These are phyloP conservation scores for Aspergillus sp. DNA, from an alignment of 2,329 filamentous ascomycete genomes.

Conservation along the genomic window DNA sequence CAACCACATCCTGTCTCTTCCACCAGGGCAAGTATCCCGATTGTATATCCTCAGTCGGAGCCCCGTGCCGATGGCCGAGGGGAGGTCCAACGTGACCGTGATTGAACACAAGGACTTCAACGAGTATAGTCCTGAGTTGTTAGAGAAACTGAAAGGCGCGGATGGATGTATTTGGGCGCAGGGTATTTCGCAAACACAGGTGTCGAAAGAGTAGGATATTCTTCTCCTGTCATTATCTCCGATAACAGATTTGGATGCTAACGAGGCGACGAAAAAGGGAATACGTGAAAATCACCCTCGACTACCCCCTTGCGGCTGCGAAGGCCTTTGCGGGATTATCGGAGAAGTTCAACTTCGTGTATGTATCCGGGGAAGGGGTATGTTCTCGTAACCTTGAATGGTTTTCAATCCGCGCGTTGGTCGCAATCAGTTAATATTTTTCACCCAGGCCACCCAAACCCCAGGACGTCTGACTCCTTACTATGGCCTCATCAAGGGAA, in stretches of 20 bases:
- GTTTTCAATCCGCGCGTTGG: background rate
- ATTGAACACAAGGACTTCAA: slow-evolving; percentile 68
- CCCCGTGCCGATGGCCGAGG: slow-evolving; percentile 63
- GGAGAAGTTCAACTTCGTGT: slow-evolving; percentile 67
- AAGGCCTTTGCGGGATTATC: slow-evolving; percentile 56
- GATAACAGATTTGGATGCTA: too few species aligned
- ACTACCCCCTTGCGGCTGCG: slow-evolving; percentile 65
- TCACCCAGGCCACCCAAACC: slow-evolving; percentile 27
- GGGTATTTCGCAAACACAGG: slow-evolving; percentile 62
- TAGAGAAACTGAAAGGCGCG: slow-evolving; percentile 63
- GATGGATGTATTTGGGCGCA: slow-evolving; percentile 72
- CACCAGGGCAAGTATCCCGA: slow-evolving; percentile 6
- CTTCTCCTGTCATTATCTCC: background rate
- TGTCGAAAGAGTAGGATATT: slow-evolving; percentile 54
- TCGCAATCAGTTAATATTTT: background rate
- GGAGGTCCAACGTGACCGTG: slow-evolving; percentile 54
- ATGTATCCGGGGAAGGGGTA: slow-evolving; percentile 59
- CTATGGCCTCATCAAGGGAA: slow-evolving; percentile 67
- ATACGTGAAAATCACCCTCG: slow-evolving; percentile 67
- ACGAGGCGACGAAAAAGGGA: slow-evolving; percentile 40
- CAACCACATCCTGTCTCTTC: slow-evolving; percentile 63
- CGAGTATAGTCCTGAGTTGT: slow-evolving; percentile 54
- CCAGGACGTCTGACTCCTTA: slow-evolving; percentile 57
- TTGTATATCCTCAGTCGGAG: slow-evolving; percentile 60
- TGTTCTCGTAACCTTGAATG: background rate